Evolutionary conservation across 2,329 filamentous ascomycete genomes (phyloP), one percentile per base, ranked within the genome.

Genomic region (Sclerotinia minor): DNA sequence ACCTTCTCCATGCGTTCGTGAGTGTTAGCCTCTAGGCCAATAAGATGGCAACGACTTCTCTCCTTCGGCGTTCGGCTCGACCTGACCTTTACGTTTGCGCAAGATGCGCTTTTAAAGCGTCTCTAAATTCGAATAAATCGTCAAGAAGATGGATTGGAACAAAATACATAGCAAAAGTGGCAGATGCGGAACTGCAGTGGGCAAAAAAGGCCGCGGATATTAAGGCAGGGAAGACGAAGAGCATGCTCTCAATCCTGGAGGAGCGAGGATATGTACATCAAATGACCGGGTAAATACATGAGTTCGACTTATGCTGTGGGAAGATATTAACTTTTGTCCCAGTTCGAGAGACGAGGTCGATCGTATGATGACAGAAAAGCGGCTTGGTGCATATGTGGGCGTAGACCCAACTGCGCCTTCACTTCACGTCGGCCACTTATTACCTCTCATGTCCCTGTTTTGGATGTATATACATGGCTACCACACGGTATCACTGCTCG

Each of bases 381-480:
- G 89, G 70, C 86, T 92, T 72, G 89, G 89, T 70, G 88, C 85
- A 69, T 96, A 96, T 75, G 89, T 92, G 65, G 92, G 92, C 72
- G 86, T 95, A 74, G 92, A 96, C 76, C 91, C 92, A 6, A 95
- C 92, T 0, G 91, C 91, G 19, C 82, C 86, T 67, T 95, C 92
- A 2, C 81, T 95, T 69, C 92, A 96, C 74, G 82, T 95, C 58
- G 92, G 92, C 68, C 91, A 96, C 76, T 82, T 96, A 7, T 81
- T 95, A 19, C 90, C 92, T 29, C 82, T 94, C 66, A 95, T 95
- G 92, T 86, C 90, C 21, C 81, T 94, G 32, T 93, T 92, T 80
- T 94, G 91, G 89, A 85, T 94, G 81, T 92, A 92, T 79, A 82
- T 93, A 71, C 83, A 93, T 76, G 92, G 92, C 32, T 89, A 89